Evolutionary conservation across 83 land plant species (phyloP).

Genomic region (Thuja plicata): DNA sequence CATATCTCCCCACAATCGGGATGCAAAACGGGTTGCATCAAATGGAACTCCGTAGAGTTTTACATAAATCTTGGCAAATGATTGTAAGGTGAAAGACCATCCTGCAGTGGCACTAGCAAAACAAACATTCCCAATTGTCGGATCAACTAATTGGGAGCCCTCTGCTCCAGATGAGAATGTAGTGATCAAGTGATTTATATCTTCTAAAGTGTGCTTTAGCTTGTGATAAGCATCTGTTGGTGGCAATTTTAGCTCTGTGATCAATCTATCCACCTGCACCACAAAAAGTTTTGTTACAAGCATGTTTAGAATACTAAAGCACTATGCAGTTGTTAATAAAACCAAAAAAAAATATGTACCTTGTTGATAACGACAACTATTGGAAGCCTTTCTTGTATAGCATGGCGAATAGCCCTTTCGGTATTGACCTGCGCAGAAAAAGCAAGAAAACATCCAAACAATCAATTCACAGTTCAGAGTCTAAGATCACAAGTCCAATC

Average conservation of each 20-base stretch:
- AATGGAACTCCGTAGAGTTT: conserved; percentile 97
- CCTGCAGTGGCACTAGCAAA: conserved; percentile 99
- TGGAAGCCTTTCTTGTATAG: conserved; percentile 92
- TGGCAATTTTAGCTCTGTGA: conserved; percentile 95
- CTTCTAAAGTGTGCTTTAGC: conserved; percentile 86
- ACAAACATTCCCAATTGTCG: conserved; percentile 92
- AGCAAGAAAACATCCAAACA: neutral
- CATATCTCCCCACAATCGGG: conserved; percentile 91
- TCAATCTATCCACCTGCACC: conserved; percentile 87
- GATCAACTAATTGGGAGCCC: conserved; percentile 70
- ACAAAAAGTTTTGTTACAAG: neutral
- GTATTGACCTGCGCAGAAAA: conserved; percentile 79
- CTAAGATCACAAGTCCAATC: neutral
- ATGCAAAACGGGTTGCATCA: conserved; percentile 87
- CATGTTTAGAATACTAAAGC: neutral
- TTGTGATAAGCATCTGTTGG: conserved; percentile 97
- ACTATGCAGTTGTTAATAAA: neutral
- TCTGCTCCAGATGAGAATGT: conserved; percentile 82
- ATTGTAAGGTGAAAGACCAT: conserved; percentile 96
- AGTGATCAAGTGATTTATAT: conserved; percentile 72
- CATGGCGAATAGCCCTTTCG: conserved; percentile 97
- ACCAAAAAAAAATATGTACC: conserved; percentile 40
- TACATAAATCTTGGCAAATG: conserved; percentile 95
- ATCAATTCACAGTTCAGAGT: neutral
- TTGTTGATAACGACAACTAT: conserved; percentile 98